phyloP scores from a whole-genome alignment of 495 filamentous ascomycete genomes.

The Cetradonia linearis region DNA sequence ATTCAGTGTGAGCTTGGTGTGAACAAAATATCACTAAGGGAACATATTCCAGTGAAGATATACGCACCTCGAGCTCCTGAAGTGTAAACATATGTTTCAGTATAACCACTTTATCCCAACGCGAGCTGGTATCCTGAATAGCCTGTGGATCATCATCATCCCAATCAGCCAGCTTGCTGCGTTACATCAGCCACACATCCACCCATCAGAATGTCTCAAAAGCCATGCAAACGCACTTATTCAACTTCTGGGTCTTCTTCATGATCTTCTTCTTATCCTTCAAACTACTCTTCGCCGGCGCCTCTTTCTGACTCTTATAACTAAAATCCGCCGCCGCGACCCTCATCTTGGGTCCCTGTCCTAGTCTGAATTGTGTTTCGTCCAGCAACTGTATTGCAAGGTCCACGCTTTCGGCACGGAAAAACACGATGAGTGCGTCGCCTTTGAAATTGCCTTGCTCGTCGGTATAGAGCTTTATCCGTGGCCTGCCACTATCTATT shows the following conservation, averaged over 20 bases:
- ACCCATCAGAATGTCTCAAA: neutral
- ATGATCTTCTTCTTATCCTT: slow-evolving; percentile 80
- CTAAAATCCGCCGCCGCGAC: slow-evolving; percentile 79
- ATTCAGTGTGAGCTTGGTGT: neutral
- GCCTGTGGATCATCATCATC: slow-evolving; percentile 69
- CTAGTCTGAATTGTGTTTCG: slow-evolving; percentile 59
- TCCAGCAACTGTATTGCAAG: slow-evolving; percentile 87
- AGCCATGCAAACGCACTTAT: slow-evolving; percentile 39
- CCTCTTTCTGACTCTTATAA: slow-evolving; percentile 66
- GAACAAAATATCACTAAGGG: neutral
- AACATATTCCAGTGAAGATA: neutral
- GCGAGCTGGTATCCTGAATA: slow-evolving; percentile 45
- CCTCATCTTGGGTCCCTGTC: slow-evolving; percentile 46
- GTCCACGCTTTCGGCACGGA: slow-evolving; percentile 80
- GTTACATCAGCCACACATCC: slow-evolving; percentile 2
- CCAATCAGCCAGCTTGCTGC: slow-evolving; percentile 85
- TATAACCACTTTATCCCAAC: slow-evolving; percentile 72
- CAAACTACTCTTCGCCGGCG: slow-evolving; percentile 44
- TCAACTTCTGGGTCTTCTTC: slow-evolving; percentile 74
- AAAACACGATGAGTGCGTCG: slow-evolving; percentile 86
- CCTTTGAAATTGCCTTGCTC: slow-evolving; percentile 80
- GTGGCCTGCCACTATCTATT: slow-evolving; percentile 71
- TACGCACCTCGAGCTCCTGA: slow-evolving; percentile 56
- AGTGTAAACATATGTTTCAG: slow-evolving; percentile 93
- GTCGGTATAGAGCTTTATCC: slow-evolving; percentile 89